Base-by-base conservation (phyloP, 805 yeast genomes). In the Candida saitoana region DNA sequence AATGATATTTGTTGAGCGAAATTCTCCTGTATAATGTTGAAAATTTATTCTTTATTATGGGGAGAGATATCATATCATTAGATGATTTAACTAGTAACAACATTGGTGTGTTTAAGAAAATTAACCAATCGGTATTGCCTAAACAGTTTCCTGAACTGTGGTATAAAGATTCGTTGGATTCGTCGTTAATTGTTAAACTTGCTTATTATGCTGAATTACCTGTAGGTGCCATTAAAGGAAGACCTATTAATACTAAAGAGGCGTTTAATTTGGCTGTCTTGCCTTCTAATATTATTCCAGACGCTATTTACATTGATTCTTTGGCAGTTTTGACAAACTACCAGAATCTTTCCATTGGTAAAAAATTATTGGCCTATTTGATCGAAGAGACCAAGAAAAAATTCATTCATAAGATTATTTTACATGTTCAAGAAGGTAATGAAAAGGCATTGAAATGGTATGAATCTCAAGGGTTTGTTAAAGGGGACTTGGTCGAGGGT, bases 191-290 rank as follows among this genome's bases (percentile, higher is more conserved):
- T 25, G 72, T 74, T 25, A 73, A 81, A 54, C 63, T 80, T 42
- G 85, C 83, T 0, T 85, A 71, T 62, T 84, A 73, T 60, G 76
- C 83, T 38, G 96, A 84, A 54, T 76, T 85, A 4, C 88, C 96
- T 5, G 91, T 88, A 3, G 96, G 93, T 12, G 83, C 80, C 3
- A 65, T 88, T 38, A 80, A 81, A 46, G 82, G 84, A 42, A 71
- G 68, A 49, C 61, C 71, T 6, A 63, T 74, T 40, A 70, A 72
- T 43, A 67, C 77, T 16, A 51, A 65, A 11, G 16, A 29, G 5
- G 67, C 71, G 36, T n/a, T n/a, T n/a, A 46, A 43, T 9, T 39
- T 39, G 29, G 39, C 40, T 4, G 17, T 59, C 12, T 18, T 54
- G 25, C 51, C 47, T 19, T 43, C 63, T 22, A 60, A 57, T 20